Conservation (phyloP, 2,329 filamentous ascomycete species). For the Pseudocercospora macadamiae region DNA sequence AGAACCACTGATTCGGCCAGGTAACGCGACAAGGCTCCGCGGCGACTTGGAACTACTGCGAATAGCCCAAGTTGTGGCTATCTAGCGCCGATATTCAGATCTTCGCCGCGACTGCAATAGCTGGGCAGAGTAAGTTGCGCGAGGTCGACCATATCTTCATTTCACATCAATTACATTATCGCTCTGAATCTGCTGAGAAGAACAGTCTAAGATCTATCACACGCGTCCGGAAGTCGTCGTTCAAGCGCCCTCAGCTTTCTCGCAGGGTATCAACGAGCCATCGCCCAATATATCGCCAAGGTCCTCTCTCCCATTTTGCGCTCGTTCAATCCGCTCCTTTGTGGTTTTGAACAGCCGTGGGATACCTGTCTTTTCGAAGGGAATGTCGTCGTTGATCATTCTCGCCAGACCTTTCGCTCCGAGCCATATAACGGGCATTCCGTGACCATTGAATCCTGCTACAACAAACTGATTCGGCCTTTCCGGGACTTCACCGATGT, state of each 20-base stretch:
- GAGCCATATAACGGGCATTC: slow-evolving; percentile 53
- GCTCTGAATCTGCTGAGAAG: no score
- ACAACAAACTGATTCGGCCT: slow-evolving; percentile 18
- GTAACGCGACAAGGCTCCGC: not conserved
- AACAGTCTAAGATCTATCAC: no score
- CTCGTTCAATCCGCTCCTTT: slow-evolving; percentile 21
- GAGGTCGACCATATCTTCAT: no score
- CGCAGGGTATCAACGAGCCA: slow-evolving; percentile 9
- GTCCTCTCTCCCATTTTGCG: slow-evolving; percentile 20
- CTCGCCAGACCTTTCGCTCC: slow-evolving; percentile 45
- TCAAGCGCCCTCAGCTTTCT: no score
- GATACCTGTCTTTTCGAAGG: slow-evolving; percentile 21
- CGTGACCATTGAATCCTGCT: slow-evolving; percentile 26
- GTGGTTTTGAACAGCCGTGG: slow-evolving; percentile 25
- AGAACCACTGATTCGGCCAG: not conserved
- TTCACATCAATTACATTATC: no score
- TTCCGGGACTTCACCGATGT: slow-evolving; percentile 26
- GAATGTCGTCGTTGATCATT: slow-evolving; percentile 37
- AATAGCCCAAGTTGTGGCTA: no score
- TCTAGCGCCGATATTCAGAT: not conserved
- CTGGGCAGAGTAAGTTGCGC: no score
- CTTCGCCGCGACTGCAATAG: no score
- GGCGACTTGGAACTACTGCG: no score
- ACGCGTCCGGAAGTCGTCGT: no score
- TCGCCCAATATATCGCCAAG: slow-evolving; percentile 26